phyloP scores from a whole-genome alignment of 73 alveolate genomes.

The Paramecium sonneborni region DNA sequence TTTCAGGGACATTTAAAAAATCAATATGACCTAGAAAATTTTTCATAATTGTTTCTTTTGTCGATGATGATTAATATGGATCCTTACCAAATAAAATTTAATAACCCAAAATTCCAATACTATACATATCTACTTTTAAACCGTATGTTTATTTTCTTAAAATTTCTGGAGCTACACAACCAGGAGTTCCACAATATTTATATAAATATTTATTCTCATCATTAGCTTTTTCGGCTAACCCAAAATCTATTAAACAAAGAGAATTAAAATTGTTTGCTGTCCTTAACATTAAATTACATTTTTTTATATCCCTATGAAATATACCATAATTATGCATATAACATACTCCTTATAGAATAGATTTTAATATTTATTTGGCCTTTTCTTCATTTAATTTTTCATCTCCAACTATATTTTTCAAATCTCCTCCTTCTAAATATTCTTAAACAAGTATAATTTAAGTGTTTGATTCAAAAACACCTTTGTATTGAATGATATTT shows the following conservation, averaged over 20 bases:
- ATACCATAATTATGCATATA: not conserved
- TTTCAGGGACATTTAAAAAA: not conserved
- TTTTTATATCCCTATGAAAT: not conserved
- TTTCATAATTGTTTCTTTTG: not conserved
- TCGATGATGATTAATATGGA: not conserved
- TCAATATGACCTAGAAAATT: not conserved
- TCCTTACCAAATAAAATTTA: not conserved
- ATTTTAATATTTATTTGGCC: not conserved
- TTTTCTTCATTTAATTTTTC: slow-evolving; percentile 30
- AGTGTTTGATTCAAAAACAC: slow-evolving; percentile 69
- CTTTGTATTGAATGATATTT: slow-evolving; percentile 73
- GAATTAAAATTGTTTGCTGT: not conserved
- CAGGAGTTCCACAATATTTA: slow-evolving; percentile 59
- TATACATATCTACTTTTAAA: not conserved
- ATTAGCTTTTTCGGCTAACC: not conserved
- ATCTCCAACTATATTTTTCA: not conserved
- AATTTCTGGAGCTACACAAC: slow-evolving; percentile 61
- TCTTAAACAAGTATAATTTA: slow-evolving; percentile 20
- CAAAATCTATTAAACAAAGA: not conserved
- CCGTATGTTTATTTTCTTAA: slow-evolving; percentile 36
- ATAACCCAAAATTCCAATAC: not conserved
- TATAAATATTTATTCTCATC: not conserved
- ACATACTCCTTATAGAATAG: not conserved
- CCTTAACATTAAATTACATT: not conserved
- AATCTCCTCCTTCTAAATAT: slow-evolving; percentile 34